Base-by-base conservation (phyloP, 768 basidiomycete genomes). In the Leucocoprinus sp. region DNA sequence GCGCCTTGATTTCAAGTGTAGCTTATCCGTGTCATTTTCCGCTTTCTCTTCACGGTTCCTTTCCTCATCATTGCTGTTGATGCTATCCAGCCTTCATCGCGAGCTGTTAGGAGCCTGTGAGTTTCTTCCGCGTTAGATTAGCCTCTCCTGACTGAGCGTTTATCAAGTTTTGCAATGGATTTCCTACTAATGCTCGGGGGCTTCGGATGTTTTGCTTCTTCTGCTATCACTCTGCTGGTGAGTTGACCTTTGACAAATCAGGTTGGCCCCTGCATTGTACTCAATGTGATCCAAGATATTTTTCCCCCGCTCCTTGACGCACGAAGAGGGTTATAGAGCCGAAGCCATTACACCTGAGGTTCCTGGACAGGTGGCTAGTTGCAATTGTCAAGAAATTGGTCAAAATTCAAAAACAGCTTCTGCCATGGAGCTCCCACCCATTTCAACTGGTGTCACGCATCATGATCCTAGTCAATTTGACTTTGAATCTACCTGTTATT, bases 141-240 rank as follows among this genome's bases (percentile, higher is more conserved):
- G 42, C 26, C 29, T 38, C 26, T 29, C 17, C 31, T 24, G 15
- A 8, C 31, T 40, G 14, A 2, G 15, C 45, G 15, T n/a, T 15
- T 29, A 31, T 41, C 50, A 33, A 83, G 82, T 42, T 81, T 84
- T 61, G 76, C 76, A 64, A 58, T 72, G 50, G 88, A 91, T 60
- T 75, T 86, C 47, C 66, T 89, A 8, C 61, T 82, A 37, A 80
- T 86, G 76, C 54, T 82, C 43, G 80, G 77, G 17, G 85, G 73
- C 14, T 72, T 90, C 23, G 87, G 87, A 11, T 81, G 81, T 54
- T 79, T 89, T 55, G 70, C 86, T 17, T 90, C 87, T 3, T 87
- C 87, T 19, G 78, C 78, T 14, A 84, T 90, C 18, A 91, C 88
- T 3, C 69, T 91, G 24, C 69, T 90, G 24, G 87, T 87, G 55